Percentiles rank a stretch among this genome's conserved stretches.
Evolutionary conservation across 1,284 basidiomycete species (phyloP).

Genomic region (Cryptococcus sp.): DNA sequence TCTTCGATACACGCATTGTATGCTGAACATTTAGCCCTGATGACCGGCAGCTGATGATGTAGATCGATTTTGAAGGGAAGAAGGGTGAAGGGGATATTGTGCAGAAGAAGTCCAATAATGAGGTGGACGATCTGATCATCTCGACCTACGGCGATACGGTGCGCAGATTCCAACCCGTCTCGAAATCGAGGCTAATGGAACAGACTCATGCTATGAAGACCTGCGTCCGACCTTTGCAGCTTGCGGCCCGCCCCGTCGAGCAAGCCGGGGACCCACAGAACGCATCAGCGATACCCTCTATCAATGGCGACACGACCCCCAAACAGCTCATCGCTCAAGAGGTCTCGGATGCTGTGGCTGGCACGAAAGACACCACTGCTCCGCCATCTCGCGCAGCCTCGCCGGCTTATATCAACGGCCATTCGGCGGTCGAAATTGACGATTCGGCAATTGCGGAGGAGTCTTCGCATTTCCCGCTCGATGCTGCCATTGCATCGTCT

Average conservation of each 20-base stretch:
- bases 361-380: not conserved
- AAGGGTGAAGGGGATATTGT: slow-evolving; percentile 37
- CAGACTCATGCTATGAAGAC: slow-evolving; percentile 79
- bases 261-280: too few species aligned
- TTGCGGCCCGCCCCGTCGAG: too few species aligned
- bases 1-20: slow-evolving; percentile 88
- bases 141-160: slow-evolving; percentile 41
- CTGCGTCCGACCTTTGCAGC: slow-evolving; percentile 48
- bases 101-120: slow-evolving; percentile 34
- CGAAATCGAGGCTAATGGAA: not conserved
- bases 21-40: slow-evolving; percentile 48
- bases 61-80: slow-evolving; percentile 78
- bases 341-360: too few species aligned
- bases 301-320: too few species aligned
- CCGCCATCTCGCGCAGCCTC: not conserved
- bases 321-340: too few species aligned
- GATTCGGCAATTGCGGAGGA: slow-evolving; percentile 52
- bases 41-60: slow-evolving; percentile 10
- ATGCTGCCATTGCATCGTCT: slow-evolving; percentile 89
- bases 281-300: too few species aligned
- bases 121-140: slow-evolving; percentile 45
- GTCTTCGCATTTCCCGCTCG: slow-evolving; percentile 84
- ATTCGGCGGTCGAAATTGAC: not conserved
- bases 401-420: not conserved
- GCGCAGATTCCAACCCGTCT: slow-evolving; percentile 10